phyloP scores from a whole-genome alignment of 169 alveolate species.

The Neospora caninum region DNA sequence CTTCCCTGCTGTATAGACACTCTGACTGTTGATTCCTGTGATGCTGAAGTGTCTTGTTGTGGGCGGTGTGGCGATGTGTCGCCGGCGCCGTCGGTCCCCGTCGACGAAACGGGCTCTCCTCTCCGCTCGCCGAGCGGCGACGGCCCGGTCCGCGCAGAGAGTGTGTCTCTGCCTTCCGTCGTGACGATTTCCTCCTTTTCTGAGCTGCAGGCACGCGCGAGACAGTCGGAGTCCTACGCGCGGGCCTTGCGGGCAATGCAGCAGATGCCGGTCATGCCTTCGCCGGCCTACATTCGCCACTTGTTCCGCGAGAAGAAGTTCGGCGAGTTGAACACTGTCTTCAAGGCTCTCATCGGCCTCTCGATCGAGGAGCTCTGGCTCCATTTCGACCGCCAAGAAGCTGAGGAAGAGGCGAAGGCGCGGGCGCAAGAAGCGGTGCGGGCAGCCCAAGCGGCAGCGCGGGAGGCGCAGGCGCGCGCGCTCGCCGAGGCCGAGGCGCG shows the following conservation, averaged over 20 bases:
- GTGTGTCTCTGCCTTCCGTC: background rate
- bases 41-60: too few relatives aligned
- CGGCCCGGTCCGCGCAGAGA: too few relatives aligned
- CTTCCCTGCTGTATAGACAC: background rate
- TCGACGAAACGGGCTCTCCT: background rate
- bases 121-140: too few relatives aligned
- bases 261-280: background rate
- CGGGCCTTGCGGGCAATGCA: background rate
- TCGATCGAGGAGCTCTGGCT: background rate
- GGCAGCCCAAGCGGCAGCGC: background rate
- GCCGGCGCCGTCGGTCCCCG: background rate
- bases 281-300: background rate
- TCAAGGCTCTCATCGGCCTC: background rate
- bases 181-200: background rate
- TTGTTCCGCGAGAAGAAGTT: background rate
- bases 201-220: background rate
- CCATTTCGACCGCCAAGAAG: background rate
- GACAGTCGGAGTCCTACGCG: background rate
- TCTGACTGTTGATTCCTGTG: background rate
- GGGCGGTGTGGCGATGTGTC: background rate
- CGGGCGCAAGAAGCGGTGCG: background rate
- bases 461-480: background rate
- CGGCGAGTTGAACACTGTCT: background rate
- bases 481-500: background rate
- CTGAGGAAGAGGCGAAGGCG: background rate